Base-by-base conservation (phyloP, 495 filamentous ascomycete genomes). In the Penicillium flavigenum region DNA sequence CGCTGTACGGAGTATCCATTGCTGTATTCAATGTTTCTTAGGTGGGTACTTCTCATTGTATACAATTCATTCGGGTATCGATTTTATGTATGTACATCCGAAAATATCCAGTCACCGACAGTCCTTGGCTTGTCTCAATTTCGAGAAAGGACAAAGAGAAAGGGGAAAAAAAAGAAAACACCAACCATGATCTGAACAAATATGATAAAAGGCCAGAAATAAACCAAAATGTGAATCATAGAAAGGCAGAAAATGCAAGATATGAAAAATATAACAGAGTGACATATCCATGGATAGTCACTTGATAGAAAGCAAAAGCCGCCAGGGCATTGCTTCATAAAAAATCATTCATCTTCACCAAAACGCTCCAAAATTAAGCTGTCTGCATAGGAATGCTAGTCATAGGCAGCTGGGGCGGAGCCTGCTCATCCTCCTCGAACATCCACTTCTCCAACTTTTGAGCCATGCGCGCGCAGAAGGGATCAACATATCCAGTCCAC, bases 401-500 rank as follows among this genome's bases (percentile, higher is more conserved):
- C 60, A 72, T 61, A 17, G 76, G 75, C 49, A 79, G 59, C 50
- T 75, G 52, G 11, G 75, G 56, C 12, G 63, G 58, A 26, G 68
- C 66, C 64, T 84, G 79, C 56, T 80, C 76, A 38, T 80, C 75
- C 50, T 79, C 70, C 26, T 77, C 72, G 68, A 82, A 85, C 51
- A 83, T 74, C 34, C 73, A 72, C 22, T 73, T 70, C 58, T 87
- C 85, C 42, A 86, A 59, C 61, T 75, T 79, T 66, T 83, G 76
- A 1, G 86, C 87, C 24, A 85, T 60, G n/a, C 67, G 72, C 19
- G 85, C 86, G 68, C 86, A 89, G 63, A 79, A 82, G 0, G 82
- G 77, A 65, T 89, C 86, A 2, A 89, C 83, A 48, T 86, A 83
- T 9, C 71, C 79, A 0, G 85, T 87, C 86, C 86, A 89, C 17